Evolutionary conservation across 371 early-diverging fungal species (phyloP), one percentile per base, ranked within the genome.

Genomic region (Saksenaea oblongispora): DNA sequence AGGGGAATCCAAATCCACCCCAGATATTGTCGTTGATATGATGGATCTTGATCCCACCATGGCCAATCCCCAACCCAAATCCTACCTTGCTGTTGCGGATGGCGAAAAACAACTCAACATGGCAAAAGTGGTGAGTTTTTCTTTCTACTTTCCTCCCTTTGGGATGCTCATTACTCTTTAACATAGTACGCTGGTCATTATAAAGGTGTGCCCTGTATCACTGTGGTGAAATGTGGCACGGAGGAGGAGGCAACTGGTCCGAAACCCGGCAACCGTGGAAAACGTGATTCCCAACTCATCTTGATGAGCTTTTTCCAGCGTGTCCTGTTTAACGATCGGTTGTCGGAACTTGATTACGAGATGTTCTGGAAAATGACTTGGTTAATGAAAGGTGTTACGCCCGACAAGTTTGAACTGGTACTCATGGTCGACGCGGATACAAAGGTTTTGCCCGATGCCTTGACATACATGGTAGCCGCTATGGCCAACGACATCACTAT

Each of bases 361-460:
- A 81, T 99, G 37, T 98, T 96, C 77, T 87, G 89, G 79, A 95
- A 95, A 68, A 89, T 98, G 73, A 88, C 88, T 63, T 80, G 82
- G 61, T 70, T 95, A 14, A 89, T 90, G 71, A 83, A 82, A 61
- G 89, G 94, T 56, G 91, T 95, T 17, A 93, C 92, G 22, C 94
- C 98, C 18, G 91, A 93, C 71, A 84, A 79, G 67, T 97, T 90
- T 75, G 97, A 97, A 74, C 73, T 92, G 55, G 90, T 98, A 15
- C 83, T 99, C 41, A 97, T 98, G 95, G 96, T 99, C 10, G 99
- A 98, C 73, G 99, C 99, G 0, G 98, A 99, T 74, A 99, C 99
- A 0, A 83, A 87, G 58, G 93, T 95, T 2, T 71, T 88, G 54
- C 88, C 87, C 0, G 91, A 91, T 59, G 88, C 94, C 11, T 70